Evolutionary conservation across 148 eudicot genomes (phyloP), one percentile per base, ranked within the genome.

Genomic region (Amaranthus cruentus): DNA sequence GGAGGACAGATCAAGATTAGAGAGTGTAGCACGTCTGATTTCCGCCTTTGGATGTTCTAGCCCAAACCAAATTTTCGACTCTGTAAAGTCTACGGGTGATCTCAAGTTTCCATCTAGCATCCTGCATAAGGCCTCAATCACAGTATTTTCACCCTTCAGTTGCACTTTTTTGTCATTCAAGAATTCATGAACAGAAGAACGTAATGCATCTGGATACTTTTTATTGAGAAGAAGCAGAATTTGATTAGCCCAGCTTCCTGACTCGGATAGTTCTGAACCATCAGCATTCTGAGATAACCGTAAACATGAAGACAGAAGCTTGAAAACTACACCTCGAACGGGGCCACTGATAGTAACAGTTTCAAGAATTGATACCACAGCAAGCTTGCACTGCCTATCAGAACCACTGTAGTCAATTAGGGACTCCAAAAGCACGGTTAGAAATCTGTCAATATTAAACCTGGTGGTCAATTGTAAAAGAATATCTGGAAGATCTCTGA

Each of bases 21-120:
- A 55, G 50, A 95, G 82, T 10, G 87, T 81, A 59, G 84, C 72
- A 64, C 88, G 89, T 15, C 96, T 87, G 76, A 95, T 71, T 80
- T 86, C 93, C 56, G 92, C 96, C 87, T 88, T 90, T 2, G 99
- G 90, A 82, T 91, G 91, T 72, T 95, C 97, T 60, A 95, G 87
- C 2, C 89, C 90, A 85, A 91, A 85, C 93, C 92, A 87, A 66
- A 91, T 68, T 79, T 84, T 87, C 47, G 92, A 85, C 78, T 90
- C 90, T 43, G 88, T 78, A 71, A 81, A 69, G 49, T 77, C 88
- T 76, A 59, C 49, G 71, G 90, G 79, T 47, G 84, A 75, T 62
- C 73, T 82, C 63, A 71, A 59, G 79, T 81, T 81, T 52, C 89
- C 89, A 78, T 87, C 93, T 55, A 95, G 83, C 62, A 85, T 85